Evolutionary conservation across 148 eudicot genomes (phyloP), one percentile per base, ranked within the genome.

Genomic region (Nyssa sinensis): DNA sequence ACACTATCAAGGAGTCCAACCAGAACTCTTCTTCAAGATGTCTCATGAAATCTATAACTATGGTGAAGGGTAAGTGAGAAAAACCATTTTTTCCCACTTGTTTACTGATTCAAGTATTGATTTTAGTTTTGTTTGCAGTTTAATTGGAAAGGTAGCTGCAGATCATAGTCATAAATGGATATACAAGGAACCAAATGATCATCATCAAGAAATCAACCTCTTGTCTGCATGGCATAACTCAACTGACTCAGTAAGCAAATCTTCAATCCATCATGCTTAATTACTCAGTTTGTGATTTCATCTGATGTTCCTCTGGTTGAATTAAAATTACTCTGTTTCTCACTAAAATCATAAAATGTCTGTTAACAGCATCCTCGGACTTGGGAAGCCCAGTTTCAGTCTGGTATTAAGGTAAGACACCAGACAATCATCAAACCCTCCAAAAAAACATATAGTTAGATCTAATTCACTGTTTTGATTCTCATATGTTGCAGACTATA

Each of bases 361-460:
- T 19, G 25, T 77, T 75, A 75, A 69, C 96, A 95, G 99, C 90
- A 92, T 59, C 99, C 99, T 70, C 90, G 99, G 83, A 95, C 99
- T 72, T 95, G 99, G 99, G 97, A 95, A 76, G 97, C 97, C 31
- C 99, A 95, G 80, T 95, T 95, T 75, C 99, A 91, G 79, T 95
- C 97, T 69, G 99, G 99, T 68, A 92, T 95, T 55, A 93, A 92
- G 99, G 99, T 95, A 78, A 59, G 13, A 32, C 2, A 21, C 4
- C 19, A 19, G 16, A 58, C 41, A 57, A 2, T 1, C 33, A 32
- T n/a, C 67, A 29, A 19, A 37, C 55, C 8, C 66, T 41, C 27
- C 59, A 55, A n/a, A 19, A 51, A 28, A 4, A 16, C 28, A 58
- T 58, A 47, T 19, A 49, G 3, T 64, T n/a, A 55, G 9, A 44